A percentile compares a stretch with the other conserved stretches of the same genome.
phyloP scores from a whole-genome alignment of 176 grass and related monocot species.

The sorghum (Sorghum bicolor) region DNA sequence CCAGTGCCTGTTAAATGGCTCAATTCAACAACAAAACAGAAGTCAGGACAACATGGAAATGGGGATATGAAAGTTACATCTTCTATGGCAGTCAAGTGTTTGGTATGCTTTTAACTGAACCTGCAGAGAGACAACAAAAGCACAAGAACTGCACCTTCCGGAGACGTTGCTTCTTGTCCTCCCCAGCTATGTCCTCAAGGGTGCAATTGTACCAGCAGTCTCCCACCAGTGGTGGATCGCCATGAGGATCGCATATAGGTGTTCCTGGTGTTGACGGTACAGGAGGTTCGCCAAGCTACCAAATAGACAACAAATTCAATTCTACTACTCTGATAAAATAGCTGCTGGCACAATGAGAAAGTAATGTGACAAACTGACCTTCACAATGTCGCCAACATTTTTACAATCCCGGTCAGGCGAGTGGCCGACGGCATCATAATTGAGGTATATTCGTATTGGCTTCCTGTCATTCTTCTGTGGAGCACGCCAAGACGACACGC shows the following conservation, averaged over 20 bases:
- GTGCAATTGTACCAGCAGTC: slow-evolving; percentile 99
- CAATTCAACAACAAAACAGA: slow-evolving; percentile 26
- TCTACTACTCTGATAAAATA: neutral
- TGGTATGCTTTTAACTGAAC: neutral
- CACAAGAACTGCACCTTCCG: slow-evolving; percentile 69
- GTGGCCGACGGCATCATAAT: slow-evolving; percentile 97
- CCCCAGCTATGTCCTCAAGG: slow-evolving; percentile 79
- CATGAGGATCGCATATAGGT: slow-evolving; percentile 79
- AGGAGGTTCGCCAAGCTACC: slow-evolving; percentile 84
- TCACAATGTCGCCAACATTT: slow-evolving; percentile 78
- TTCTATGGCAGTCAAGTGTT: neutral
- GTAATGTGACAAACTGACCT: slow-evolving; percentile 33
- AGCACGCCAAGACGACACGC: slow-evolving; percentile 32
- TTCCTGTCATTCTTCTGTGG: slow-evolving; percentile 48
- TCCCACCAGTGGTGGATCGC: slow-evolving; percentile 72
- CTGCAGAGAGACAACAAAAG: slow-evolving; percentile 1
- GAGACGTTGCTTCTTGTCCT: slow-evolving; percentile 92
- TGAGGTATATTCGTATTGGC: slow-evolving; percentile 95
- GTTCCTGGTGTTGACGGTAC: slow-evolving; percentile 47
- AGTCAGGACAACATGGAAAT: neutral
- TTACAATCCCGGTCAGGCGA: slow-evolving; percentile 86
- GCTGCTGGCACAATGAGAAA: neutral
- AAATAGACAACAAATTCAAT: slow-evolving; percentile 8
- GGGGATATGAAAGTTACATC: neutral
- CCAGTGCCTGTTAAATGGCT: slow-evolving; percentile 61